Evolutionary conservation across 2,329 filamentous ascomycete species (phyloP), one percentile per base, ranked within the genome.

Genomic region (Hypoxylon sp.): DNA sequence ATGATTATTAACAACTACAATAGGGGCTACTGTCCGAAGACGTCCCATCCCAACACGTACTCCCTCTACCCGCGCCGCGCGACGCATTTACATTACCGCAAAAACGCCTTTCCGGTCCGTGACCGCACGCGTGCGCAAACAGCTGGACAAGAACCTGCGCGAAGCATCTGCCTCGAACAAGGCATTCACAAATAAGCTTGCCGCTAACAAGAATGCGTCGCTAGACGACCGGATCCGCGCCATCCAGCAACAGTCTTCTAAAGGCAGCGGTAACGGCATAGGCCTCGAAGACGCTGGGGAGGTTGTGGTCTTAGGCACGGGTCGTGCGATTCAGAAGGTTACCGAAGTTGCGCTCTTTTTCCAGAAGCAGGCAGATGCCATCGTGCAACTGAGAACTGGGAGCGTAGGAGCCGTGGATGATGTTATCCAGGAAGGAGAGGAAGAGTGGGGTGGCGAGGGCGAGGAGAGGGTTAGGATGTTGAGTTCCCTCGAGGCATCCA

Each of bases 371-470:
- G 81, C 78, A 11, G 88, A 88, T 68, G 90, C 87, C 69, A 75
- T 79, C 4, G 88, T 93, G 1, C 80, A 82, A 72, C 75, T 93
- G 56, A 82, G 84, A 76, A 93, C 91, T 50, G 85, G 87, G 62
- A 92, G 86, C 55, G 82, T 91, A 15, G 83, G 83, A n/a, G 87
- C 89, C 2, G 83, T 93, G 48, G 91, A 94, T 75, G 91, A 93
- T 77, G 80, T 93, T 31, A 80, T 89, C 13, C 75, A 75, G 1
- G 80, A 80, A 19, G 80, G 78, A 0, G 82, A 78, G 0, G 80
- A 79, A 0, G 76, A 69, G 24, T 67, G 63, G 63, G 58, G 69
- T 15, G 68, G 56, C 15, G 70, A 62, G 19, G 73, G 74, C 42
- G 74, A 76, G 63, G 73, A 76, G 75, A 72, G 86, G 17, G 74